These are phyloP conservation scores for Aegilops speltoides DNA, from an alignment of 176 grass and related monocot genomes.

Conservation along the genomic window DNA sequence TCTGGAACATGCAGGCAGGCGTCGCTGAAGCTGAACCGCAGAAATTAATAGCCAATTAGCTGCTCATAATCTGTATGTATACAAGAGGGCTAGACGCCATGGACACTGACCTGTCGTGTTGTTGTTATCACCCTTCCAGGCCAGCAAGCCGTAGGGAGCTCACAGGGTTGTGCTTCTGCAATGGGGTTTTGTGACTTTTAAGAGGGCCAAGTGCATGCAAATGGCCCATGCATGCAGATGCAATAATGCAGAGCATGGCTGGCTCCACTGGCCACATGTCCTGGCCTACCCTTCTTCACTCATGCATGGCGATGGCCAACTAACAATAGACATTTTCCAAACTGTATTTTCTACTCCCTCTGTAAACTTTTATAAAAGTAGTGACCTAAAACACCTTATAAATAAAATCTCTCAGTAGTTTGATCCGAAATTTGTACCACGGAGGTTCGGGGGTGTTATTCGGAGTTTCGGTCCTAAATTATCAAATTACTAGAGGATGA, in stretches of 20 bases:
- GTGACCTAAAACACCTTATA: no score
- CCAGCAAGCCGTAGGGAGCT: slow-evolving; percentile 3
- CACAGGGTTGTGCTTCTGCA: not conserved
- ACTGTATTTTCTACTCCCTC: not conserved
- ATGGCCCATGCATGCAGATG: slow-evolving; percentile 9
- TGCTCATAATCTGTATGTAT: slow-evolving; percentile 5
- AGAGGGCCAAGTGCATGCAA: slow-evolving; percentile 1
- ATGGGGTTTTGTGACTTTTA: slow-evolving; percentile 17
- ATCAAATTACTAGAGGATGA: not conserved
- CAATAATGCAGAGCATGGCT: slow-evolving; percentile 29
- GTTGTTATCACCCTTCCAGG: not conserved
- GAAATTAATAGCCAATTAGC: not conserved
- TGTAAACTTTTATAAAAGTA: no score
- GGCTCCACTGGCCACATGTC: slow-evolving; percentile 28
- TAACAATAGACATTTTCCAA: not conserved
- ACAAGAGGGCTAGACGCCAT: slow-evolving; percentile 14
- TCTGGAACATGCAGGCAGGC: slow-evolving; percentile 31
- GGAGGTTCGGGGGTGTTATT: not conserved
- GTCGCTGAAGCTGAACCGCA: not conserved
- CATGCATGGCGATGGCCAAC: slow-evolving; percentile 7
- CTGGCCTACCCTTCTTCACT: not conserved
- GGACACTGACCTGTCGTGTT: not conserved
- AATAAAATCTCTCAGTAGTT: not conserved
- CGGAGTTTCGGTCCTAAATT: not conserved
- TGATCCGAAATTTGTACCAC: not conserved